Percentiles rank a stretch among this genome's conserved stretches.
Evolutionary conservation across 305 asterid species (phyloP).

Genomic region (Euphrasia arctica): DNA sequence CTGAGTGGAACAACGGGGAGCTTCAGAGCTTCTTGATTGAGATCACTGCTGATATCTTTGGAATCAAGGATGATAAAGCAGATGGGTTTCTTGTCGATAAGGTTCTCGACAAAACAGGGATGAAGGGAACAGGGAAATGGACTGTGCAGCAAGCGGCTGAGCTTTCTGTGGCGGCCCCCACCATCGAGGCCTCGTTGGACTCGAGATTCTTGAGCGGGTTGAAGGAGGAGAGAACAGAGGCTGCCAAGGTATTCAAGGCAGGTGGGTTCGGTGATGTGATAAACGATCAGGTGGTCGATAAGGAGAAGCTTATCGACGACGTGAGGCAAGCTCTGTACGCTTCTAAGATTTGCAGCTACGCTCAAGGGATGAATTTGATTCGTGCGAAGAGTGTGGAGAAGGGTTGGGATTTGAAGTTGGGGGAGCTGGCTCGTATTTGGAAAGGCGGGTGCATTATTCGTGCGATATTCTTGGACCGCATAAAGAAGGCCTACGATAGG

Average conservation of each 20-base stretch:
- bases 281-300: conserved; percentile 58
- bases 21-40: conserved; percentile 91
- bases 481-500: conserved; percentile 88
- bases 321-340: conserved; percentile 87
- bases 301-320: conserved; percentile 63
- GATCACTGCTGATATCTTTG: conserved; percentile 91
- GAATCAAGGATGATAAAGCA: conserved; percentile 81
- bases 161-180: conserved; percentile 88
- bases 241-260: conserved; percentile 78
- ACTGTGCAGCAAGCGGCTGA: conserved; percentile 99
- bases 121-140: conserved; percentile 99
- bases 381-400: conserved; percentile 89
- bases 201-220: conserved; percentile 93
- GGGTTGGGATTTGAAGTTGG: conserved; percentile 84
- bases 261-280: conserved; percentile 65
- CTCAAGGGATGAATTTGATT: conserved; percentile 92
- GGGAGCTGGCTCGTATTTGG: conserved; percentile 97
- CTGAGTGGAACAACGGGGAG: conserved; percentile 97
- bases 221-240: conserved; percentile 80
- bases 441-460: conserved; percentile 96
- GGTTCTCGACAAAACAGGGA: conserved; percentile 94
- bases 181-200: conserved; percentile 91
- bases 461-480: conserved; percentile 92
- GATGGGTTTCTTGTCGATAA: conserved; percentile 86
- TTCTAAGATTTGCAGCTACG: conserved; percentile 87